Evolutionary conservation across 371 early-diverging fungal species (phyloP), one percentile per base, ranked within the genome.

Genomic region (Actinomortierella wolfii): DNA sequence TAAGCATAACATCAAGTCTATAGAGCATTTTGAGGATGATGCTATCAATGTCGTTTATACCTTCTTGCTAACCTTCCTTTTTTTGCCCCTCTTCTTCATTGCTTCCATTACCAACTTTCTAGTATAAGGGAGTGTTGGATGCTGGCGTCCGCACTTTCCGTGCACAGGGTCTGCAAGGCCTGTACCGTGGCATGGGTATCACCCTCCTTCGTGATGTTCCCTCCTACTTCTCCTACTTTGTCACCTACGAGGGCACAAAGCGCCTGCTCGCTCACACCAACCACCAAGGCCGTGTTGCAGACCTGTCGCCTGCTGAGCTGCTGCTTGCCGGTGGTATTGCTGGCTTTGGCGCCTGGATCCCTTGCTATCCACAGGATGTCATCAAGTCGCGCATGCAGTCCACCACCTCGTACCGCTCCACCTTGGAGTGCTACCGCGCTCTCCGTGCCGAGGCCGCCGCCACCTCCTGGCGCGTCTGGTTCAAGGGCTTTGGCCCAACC

Each of bases 321-420:
- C 77, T 94, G 51, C 62, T 94, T 70, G 89, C 93, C 13, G 95
- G 95, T 57, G 94, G 94, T 47, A 67, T 88, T 43, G 91, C 94
- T 17, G 95, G 95, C 25, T 84, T 91, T 51, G 87, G 83, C 42
- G 91, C 93, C 23, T 95, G 95, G 95, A 71, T 94, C 15, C 87
- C 91, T 2, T 91, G 92, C 25, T 94, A 92, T 68, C 95, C 95
- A 28, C 93, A 93, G 69, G 95, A 95, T 69, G 93, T 95, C 20
- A 80, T 94, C 68, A 95, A 95, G 76, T 89, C 89, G 57, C 81
- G 87, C 28, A 86, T 90, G 77, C 92, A 94, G 74, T 89, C 82
- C 59, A 66, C 60, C 53, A 39, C 64, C 34, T 68, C 59, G 50
- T 79, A 76, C 73, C 70, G 53, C 40, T 77, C 59, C 3, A 74